Base-by-base conservation (phyloP, 1,284 basidiomycete genomes). In the Caloboletus firmus region DNA sequence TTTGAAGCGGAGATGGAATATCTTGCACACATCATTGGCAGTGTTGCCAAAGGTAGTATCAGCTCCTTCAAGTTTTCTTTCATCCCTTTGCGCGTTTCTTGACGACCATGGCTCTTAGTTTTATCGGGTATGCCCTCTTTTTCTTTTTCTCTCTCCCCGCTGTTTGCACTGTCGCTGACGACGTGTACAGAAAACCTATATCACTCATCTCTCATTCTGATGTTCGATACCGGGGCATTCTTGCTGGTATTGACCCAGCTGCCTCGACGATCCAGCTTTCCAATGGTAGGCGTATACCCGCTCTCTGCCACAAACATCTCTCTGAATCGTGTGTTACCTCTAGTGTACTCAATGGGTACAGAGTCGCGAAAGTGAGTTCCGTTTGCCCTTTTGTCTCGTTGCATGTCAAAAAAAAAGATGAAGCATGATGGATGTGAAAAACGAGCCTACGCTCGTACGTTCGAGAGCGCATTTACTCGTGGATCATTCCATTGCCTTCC, bases 131-230 rank as follows among this genome's bases (percentile, higher is more conserved):
- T 37, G 74, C 65, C 34, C 12, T 8, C 24, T 43, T 39, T 36
- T 31, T 28, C 40, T 6, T 10, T 11, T 26, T 12, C n/a, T n/a
- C n/a, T n/a, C n/a, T n/a, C n/a, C n/a, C n/a, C n/a, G n/a, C n/a
- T n/a, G n/a, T 10, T 47, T 15, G 28, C 2, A 10, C 13, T 31
- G 42, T 47, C 30, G 36, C 32, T 57, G 46, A 60, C 45, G 53
- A 46, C 54, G 49, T 20, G 36, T 45, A n/a, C 71, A 90, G 89
- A 70, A 91, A 91, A 79, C 81, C 87, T n/a, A 94, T 95, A 61
- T 91, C 89, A 60, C 84, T 95, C 68, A 89, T 92, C 68, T 93
- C 92, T 57, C 89, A 91, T 69, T 93, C 91, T 52, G 91, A 93
- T 80, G 90, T 94, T 61, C 87, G 92, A 52, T 95, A 95, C 75